Evolutionary conservation across 345 rosid species (phyloP).

Genomic region (Camelina neglecta): DNA sequence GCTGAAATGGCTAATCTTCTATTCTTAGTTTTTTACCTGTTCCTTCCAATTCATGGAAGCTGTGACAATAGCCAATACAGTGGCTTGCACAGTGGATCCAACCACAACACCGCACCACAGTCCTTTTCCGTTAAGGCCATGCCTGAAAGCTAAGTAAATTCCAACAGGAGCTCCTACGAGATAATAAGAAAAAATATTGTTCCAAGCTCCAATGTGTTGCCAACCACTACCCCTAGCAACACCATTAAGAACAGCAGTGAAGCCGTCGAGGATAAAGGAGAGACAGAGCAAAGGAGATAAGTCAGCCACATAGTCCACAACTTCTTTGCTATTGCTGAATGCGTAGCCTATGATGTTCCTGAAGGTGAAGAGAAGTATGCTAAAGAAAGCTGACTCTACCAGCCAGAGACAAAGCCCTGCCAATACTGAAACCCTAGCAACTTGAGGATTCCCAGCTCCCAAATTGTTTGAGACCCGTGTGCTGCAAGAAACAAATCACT

Average conservation of each 20-base stretch:
- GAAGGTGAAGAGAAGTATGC: constrained; percentile 39
- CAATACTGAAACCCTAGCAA: constrained; percentile 38
- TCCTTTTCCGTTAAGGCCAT: constrained; percentile 41
- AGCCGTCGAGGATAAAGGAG: constrained; percentile 48
- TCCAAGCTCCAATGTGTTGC: constrained; percentile 48
- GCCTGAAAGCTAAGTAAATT: constrained; percentile 41
- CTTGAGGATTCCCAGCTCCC: constrained; percentile 50
- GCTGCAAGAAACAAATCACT: constrained; percentile 33
- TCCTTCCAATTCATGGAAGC: constrained; percentile 46
- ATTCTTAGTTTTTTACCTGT: constrained; percentile 24
- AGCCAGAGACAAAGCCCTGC: constrained; percentile 39
- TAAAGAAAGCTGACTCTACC: constrained; percentile 38
- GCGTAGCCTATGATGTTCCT: constrained; percentile 42
- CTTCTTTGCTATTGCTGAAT: constrained; percentile 49
- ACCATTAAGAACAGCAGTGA: constrained; percentile 40
- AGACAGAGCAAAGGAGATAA: constrained; percentile 47
- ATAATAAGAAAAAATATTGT: constrained; percentile 42
- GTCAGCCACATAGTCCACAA: constrained; percentile 45
- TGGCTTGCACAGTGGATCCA: constrained; percentile 45
- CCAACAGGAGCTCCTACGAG: constrained; percentile 49
- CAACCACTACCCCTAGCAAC: constrained; percentile 53
- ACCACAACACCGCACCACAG: constrained; percentile 51
- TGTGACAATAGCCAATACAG: constrained; percentile 42
- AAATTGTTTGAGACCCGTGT: constrained; percentile 56
- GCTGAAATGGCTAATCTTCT: not conserved